Percentiles rank a stretch among this genome's conserved stretches.
phyloP scores from a whole-genome alignment of 495 filamentous ascomycete species.

The Xylaria nigripes region DNA sequence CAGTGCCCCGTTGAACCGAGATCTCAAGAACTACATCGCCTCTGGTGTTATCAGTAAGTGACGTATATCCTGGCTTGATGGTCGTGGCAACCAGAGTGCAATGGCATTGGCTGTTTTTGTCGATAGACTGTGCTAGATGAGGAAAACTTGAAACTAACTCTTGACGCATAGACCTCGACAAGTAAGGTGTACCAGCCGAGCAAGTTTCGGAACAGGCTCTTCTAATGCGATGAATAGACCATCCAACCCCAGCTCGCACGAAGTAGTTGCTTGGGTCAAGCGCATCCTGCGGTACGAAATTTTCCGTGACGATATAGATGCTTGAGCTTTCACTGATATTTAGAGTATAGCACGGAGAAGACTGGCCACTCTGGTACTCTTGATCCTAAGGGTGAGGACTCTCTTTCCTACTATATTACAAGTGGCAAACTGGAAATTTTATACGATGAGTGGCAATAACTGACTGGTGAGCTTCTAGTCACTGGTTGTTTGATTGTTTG shows the following conservation, averaged over 20 bases:
- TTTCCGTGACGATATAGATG: neutral
- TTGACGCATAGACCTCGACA: conserved; percentile 60
- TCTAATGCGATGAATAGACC: conserved; percentile 37
- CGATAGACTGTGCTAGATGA: neutral
- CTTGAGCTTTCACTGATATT: conserved; percentile 15
- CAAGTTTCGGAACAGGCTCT: neutral
- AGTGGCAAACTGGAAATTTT: neutral
- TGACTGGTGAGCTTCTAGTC: conserved; percentile 22
- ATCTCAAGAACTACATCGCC: conserved; percentile 89
- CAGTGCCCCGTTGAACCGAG: conserved; percentile 76
- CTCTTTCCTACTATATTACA: neutral
- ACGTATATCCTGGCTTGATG: neutral
- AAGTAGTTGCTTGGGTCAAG: conserved; percentile 98
- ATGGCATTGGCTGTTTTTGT: neutral
- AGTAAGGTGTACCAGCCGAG: conserved; percentile 26
- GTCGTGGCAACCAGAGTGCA: neutral
- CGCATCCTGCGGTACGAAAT: conserved; percentile 70
- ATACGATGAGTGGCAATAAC: neutral
- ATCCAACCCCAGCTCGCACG: conserved; percentile 93
- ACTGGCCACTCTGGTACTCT: conserved; percentile 96
- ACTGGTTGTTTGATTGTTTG: conserved; percentile 90
- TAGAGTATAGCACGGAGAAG: conserved; percentile 67
- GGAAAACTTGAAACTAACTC: neutral
- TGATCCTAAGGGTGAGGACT: conserved; percentile 49
- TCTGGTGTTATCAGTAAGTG: conserved; percentile 76